phyloP scores from a whole-genome alignment of 2,329 filamentous ascomycete genomes.

The Epichloe scottii region DNA sequence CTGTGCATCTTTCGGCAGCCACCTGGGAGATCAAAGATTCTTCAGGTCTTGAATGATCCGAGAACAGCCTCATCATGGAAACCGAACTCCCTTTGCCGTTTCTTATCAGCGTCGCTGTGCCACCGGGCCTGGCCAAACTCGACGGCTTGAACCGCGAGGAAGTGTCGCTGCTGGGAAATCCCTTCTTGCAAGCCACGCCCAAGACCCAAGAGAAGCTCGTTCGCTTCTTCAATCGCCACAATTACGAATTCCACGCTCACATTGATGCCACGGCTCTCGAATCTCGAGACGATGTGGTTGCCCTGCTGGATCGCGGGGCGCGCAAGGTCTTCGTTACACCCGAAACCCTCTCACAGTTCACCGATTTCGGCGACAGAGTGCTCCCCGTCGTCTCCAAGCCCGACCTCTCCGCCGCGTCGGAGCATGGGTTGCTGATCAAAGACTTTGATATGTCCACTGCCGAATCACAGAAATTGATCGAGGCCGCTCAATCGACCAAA shows the following conservation, averaged over 20 bases:
- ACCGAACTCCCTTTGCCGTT: slow-evolving; percentile 52
- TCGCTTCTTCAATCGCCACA: slow-evolving; percentile 36
- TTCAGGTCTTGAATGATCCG: background rate
- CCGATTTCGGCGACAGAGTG: slow-evolving; percentile 44
- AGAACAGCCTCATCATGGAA: slow-evolving; percentile 37
- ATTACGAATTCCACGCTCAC: slow-evolving; percentile 48
- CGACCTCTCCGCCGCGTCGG: slow-evolving; percentile 31
- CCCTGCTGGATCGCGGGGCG: slow-evolving; percentile 75
- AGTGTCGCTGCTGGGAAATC: slow-evolving; percentile 44
- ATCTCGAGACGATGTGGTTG: slow-evolving; percentile 59
- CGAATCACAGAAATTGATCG: slow-evolving; percentile 30
- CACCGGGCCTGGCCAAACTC: slow-evolving; percentile 32
- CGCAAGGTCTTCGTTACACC: slow-evolving; percentile 71
- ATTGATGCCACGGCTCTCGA: slow-evolving; percentile 63
- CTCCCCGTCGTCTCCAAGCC: slow-evolving; percentile 37
- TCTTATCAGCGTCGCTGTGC: slow-evolving; percentile 43
- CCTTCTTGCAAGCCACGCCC: slow-evolving; percentile 43
- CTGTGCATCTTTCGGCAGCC: background rate
- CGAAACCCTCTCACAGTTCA: slow-evolving; percentile 49
- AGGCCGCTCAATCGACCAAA: slow-evolving; percentile 32
- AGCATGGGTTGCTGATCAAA: slow-evolving; percentile 39
- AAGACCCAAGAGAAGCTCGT: slow-evolving; percentile 33
- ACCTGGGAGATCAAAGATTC: background rate
- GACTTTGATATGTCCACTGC: slow-evolving; percentile 33
- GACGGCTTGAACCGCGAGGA: slow-evolving; percentile 44